Evolutionary conservation across 192 early-diverging fungal genomes (phyloP).

Genomic region (Neocallimastix lanati): DNA sequence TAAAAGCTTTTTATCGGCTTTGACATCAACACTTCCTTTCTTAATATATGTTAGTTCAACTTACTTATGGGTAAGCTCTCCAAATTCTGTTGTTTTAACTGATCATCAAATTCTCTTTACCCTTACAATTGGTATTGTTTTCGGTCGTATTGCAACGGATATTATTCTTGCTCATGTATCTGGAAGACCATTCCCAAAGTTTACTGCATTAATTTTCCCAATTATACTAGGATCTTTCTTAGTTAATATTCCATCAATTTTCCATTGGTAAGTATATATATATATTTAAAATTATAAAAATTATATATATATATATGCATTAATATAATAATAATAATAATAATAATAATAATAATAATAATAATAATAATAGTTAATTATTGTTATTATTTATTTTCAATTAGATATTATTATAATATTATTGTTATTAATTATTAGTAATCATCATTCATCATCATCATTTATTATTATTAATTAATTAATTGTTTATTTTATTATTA

Average conservation of each 20-base stretch:
- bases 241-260: conserved; percentile 33
- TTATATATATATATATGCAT: too few relatives aligned
- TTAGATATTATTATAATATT: too few relatives aligned
- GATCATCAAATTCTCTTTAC: conserved; percentile 57
- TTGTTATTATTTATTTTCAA: too few relatives aligned
- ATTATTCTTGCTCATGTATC: conserved; percentile 82
- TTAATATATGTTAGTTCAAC: background rate
- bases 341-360: too few relatives aligned
- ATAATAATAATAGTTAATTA: too few relatives aligned
- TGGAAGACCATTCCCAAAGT: conserved; percentile 63
- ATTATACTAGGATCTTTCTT: conserved; percentile 51
- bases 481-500: too few relatives aligned
- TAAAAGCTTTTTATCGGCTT: background rate
- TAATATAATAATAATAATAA: too few relatives aligned
- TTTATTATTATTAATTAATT: too few relatives aligned
- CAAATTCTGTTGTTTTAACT: conserved; percentile 43
- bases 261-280: conserved; percentile 32
- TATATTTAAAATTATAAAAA: too few relatives aligned
- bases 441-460: too few relatives aligned
- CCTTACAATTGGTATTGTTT: conserved; percentile 56
- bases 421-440: too few relatives aligned
- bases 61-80: conserved; percentile 49
- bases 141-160: conserved; percentile 72
- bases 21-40: background rate
- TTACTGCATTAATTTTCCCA: conserved; percentile 58